Evolutionary conservation across 192 early-diverging fungal species (phyloP).

Genomic region (Entomortierella lignicola): DNA sequence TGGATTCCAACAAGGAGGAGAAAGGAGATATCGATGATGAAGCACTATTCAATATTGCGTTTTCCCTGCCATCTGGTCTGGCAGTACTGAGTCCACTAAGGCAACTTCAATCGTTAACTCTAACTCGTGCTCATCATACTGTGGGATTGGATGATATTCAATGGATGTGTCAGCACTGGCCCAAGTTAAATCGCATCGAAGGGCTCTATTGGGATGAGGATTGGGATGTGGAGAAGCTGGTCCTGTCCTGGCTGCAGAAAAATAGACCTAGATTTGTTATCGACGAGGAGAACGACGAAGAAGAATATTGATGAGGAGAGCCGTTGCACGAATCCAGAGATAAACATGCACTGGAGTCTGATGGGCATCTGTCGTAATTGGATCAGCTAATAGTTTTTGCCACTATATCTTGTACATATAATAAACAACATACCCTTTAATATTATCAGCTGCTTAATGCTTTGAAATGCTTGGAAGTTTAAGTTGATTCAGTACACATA

Average conservation of each 20-base stretch:
- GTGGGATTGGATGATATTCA: slow-evolving; percentile 11
- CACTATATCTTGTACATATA: too few relatives aligned
- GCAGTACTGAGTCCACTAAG: slow-evolving; percentile 1
- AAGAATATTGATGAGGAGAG: too few relatives aligned
- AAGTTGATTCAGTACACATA: too few relatives aligned
- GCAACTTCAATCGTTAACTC: neutral
- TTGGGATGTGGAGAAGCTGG: slow-evolving; percentile 5
- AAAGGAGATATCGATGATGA: neutral
- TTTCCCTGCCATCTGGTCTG: slow-evolving; percentile 17
- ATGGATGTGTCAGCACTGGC: slow-evolving; percentile 27
- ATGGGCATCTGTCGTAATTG: too few relatives aligned
- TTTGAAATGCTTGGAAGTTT: too few relatives aligned
- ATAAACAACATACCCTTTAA: too few relatives aligned
- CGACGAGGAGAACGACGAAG: too few relatives aligned
- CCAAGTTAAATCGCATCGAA: slow-evolving; percentile 7
- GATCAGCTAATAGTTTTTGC: too few relatives aligned
- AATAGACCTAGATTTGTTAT: slow-evolving; percentile 4
- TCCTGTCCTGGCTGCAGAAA: slow-evolving; percentile 11
- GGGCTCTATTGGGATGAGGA: slow-evolving; percentile 14
- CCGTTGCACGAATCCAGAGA: too few relatives aligned
- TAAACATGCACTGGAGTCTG: too few relatives aligned
- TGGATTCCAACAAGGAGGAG: neutral
- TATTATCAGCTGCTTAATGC: too few relatives aligned
- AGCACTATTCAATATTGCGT: slow-evolving; percentile 6
- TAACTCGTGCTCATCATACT: neutral